A percentile compares a stretch with the other conserved stretches of the same genome.
Evolutionary conservation across 208 protist genomes (phyloP).

Genomic region (Novymonas esmeraldas): DNA sequence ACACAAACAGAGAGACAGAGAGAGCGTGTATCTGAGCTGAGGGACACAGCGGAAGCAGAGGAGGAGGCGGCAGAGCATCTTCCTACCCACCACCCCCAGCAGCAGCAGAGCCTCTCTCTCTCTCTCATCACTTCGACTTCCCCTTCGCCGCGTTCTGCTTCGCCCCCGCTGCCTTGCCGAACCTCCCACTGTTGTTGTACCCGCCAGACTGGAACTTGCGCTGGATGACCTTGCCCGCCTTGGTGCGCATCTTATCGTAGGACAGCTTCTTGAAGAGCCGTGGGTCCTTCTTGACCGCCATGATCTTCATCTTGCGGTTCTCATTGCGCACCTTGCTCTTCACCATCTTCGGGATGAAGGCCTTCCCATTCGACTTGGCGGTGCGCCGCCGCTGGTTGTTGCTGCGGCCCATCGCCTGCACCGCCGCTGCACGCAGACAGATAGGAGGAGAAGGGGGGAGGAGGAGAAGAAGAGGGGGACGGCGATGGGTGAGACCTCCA

Average conservation of each 20-base stretch:
- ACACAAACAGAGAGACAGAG: neutral
- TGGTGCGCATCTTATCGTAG: slow-evolving; percentile 74
- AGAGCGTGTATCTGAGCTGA: neutral
- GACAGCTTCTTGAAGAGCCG: slow-evolving; percentile 59
- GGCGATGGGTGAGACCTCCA: no score
- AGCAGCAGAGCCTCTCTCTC: neutral
- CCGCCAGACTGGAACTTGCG: slow-evolving; percentile 81
- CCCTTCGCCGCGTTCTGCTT: slow-evolving; percentile 59
- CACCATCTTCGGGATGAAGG: slow-evolving; percentile 79
- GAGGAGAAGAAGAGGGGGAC: neutral
- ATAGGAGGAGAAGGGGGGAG: no score
- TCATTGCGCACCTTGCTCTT: slow-evolving; percentile 86
- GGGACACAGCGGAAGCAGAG: neutral
- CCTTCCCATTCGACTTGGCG: slow-evolving; percentile 54
- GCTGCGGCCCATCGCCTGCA: slow-evolving; percentile 73
- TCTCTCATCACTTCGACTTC: slow-evolving; percentile 28
- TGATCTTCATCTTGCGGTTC: slow-evolving; percentile 59
- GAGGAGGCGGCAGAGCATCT: neutral
- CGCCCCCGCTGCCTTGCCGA: slow-evolving; percentile 68
- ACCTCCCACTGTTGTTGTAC: slow-evolving; percentile 82
- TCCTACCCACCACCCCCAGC: neutral
- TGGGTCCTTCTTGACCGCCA: slow-evolving; percentile 39
- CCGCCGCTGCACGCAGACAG: no score
- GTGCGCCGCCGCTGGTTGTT: slow-evolving; percentile 84
- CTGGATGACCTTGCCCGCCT: slow-evolving; percentile 53